Conservation (phyloP, 352 stramenopile genomes). For the Aphanomyces astaci region DNA sequence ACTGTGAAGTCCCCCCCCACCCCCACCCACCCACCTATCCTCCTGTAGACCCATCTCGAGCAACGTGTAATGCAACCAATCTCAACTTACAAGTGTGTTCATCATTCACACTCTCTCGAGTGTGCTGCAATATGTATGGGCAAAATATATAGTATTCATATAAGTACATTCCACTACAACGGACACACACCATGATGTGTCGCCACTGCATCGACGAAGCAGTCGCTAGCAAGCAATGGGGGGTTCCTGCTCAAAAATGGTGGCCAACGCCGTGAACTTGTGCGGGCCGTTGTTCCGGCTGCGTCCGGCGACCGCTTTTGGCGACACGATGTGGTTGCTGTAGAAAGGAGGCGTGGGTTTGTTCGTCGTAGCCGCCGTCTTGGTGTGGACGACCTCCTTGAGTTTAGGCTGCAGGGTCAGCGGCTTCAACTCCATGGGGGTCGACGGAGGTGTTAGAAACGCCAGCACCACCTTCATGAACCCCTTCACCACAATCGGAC, state of each 20-base stretch:
- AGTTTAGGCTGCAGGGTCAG: not conserved
- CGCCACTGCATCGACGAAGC: not conserved
- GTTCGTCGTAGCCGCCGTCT: not conserved
- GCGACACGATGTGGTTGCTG: not conserved
- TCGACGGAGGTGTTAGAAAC: slow-evolving; percentile 3
- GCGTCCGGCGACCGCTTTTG: not conserved
- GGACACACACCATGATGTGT: too few relatives aligned
- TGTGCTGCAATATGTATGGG: too few relatives aligned
- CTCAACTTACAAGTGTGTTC: too few relatives aligned
- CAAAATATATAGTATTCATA: too few relatives aligned
- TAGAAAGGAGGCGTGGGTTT: not conserved
- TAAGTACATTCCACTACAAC: not conserved
- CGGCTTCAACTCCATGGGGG: slow-evolving; percentile 5
- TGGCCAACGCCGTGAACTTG: slow-evolving; percentile 5
- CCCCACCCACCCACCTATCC: too few relatives aligned
- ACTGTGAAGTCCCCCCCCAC: too few relatives aligned
- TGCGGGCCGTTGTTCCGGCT: not conserved
- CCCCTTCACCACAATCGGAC: not conserved
- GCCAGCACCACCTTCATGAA: not conserved
- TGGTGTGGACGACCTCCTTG: too few relatives aligned
- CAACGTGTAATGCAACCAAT: too few relatives aligned
- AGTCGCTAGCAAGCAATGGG: not conserved
- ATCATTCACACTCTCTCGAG: too few relatives aligned
- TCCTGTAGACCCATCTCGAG: too few relatives aligned
- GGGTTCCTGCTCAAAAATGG: slow-evolving; percentile 18